Evolutionary conservation across 768 basidiomycete species (phyloP).

Genomic region (Grammothele lineata): DNA sequence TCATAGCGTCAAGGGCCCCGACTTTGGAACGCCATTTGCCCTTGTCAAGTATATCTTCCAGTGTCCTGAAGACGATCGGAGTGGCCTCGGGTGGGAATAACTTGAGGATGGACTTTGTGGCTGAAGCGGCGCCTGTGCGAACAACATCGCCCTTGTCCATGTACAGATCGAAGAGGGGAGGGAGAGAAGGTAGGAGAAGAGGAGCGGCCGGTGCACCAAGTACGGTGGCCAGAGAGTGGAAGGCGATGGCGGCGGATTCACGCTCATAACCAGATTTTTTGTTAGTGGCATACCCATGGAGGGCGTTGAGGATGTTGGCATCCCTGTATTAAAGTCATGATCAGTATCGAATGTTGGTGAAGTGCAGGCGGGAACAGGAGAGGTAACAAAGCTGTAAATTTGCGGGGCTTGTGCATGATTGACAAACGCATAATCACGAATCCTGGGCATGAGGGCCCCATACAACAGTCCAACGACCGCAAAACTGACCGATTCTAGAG

Average conservation of each 20-base stretch:
- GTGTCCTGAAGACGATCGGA: constrained; percentile 58
- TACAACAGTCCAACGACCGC: too few relatives aligned
- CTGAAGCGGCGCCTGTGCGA: constrained; percentile 70
- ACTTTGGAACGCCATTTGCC: constrained; percentile 96
- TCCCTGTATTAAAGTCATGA: constrained; percentile 40
- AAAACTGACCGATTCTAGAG: too few relatives aligned
- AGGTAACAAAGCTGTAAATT: too few relatives aligned
- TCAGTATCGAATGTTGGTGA: not conserved
- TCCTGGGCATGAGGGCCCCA: too few relatives aligned
- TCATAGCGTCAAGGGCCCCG: constrained; percentile 86
- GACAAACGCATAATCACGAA: too few relatives aligned
- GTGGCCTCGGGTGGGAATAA: constrained; percentile 79
- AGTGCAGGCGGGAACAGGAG: not conserved
- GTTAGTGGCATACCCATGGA: constrained; percentile 70
- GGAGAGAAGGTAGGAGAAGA: constrained; percentile 71
- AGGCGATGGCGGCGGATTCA: constrained; percentile 80
- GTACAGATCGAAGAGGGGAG: constrained; percentile 75
- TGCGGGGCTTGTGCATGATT: too few relatives aligned
- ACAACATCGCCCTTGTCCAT: constrained; percentile 96
- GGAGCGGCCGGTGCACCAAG: constrained; percentile 72
- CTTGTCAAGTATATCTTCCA: constrained; percentile 72
- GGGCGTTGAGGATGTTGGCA: constrained; percentile 52
- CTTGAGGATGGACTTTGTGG: constrained; percentile 81
- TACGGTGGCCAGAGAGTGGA: constrained; percentile 66
- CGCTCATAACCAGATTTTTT: constrained; percentile 88